These are phyloP conservation scores for Prunus davidiana DNA, from an alignment of 306 rosid genomes.

Conservation along the genomic window DNA sequence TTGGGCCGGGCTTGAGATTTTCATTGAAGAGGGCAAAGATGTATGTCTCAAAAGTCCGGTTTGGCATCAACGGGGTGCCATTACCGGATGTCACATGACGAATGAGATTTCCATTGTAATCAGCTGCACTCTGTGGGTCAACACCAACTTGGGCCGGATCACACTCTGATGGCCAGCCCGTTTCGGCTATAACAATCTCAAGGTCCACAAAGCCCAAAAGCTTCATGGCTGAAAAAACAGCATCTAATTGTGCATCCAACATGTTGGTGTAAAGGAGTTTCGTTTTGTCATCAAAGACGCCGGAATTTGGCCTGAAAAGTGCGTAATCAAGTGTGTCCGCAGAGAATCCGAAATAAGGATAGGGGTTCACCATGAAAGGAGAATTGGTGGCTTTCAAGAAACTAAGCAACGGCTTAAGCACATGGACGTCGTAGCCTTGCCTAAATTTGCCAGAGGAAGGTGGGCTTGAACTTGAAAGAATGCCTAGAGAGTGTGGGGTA, in stretches of 20 bases:
- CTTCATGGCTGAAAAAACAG: slow-evolving; percentile 56
- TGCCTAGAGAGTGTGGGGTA: slow-evolving; percentile 73
- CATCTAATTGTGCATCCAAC: slow-evolving; percentile 82
- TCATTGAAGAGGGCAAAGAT: slow-evolving; percentile 70
- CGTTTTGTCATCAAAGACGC: slow-evolving; percentile 46
- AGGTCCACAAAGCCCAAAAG: slow-evolving; percentile 54
- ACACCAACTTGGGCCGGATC: slow-evolving; percentile 51
- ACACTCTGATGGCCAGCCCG: slow-evolving; percentile 66
- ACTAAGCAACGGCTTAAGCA: slow-evolving; percentile 62
- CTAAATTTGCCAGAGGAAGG: slow-evolving; percentile 72
- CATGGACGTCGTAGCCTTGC: slow-evolving; percentile 74
- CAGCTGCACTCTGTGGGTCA: slow-evolving; percentile 38
- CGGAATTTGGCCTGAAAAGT: slow-evolving; percentile 49
- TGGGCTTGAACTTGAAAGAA: slow-evolving; percentile 63
- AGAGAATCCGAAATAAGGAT: slow-evolving; percentile 61
- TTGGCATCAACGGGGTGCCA: slow-evolving; percentile 77
- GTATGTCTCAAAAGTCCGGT: slow-evolving; percentile 66
- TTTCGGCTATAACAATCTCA: slow-evolving; percentile 63
- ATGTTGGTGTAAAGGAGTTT: slow-evolving; percentile 52
- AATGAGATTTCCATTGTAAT: slow-evolving; percentile 56
- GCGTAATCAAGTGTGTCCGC: slow-evolving; percentile 49
- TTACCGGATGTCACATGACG: slow-evolving; percentile 48
- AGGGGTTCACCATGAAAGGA: slow-evolving; percentile 73
- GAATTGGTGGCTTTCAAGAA: slow-evolving; percentile 56
- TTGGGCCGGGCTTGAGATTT: slow-evolving; percentile 70